Evolutionary conservation across 2,329 filamentous ascomycete species (phyloP).

Genomic region (Alternaria sp.): DNA sequence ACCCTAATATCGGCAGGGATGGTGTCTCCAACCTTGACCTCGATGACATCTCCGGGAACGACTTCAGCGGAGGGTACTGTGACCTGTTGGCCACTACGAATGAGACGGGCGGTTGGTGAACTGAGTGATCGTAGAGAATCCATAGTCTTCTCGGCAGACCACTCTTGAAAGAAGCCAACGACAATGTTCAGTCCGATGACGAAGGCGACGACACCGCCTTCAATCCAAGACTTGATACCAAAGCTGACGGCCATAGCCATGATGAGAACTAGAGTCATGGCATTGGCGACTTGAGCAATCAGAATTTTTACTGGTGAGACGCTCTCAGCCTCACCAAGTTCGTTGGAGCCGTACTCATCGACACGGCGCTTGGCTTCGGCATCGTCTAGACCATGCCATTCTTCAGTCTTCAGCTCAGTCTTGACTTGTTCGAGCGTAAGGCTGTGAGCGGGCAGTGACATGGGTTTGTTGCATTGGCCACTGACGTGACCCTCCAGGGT

Average conservation of each 20-base stretch:
- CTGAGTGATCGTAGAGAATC: conserved; percentile 58
- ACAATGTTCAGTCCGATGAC: conserved; percentile 58
- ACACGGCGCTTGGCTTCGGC: conserved; percentile 68
- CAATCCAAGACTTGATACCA: conserved; percentile 58
- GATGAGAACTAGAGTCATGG: conserved; percentile 75
- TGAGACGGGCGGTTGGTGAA: conserved; percentile 56
- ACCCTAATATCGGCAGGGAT: conserved; percentile 67
- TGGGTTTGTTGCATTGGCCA: conserved; percentile 58
- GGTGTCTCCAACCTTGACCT: conserved; percentile 71
- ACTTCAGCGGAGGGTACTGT: conserved; percentile 66
- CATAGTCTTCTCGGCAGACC: conserved; percentile 60
- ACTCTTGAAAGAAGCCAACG: conserved; percentile 57
- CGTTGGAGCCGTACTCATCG: conserved; percentile 71
- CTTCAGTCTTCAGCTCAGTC: conserved; percentile 67
- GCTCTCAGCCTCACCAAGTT: conserved; percentile 72
- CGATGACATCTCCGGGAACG: conserved; percentile 73
- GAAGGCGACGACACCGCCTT: conserved; percentile 58
- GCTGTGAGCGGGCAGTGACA: conserved; percentile 70
- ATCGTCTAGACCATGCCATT: conserved; percentile 71
- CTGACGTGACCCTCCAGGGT: conserved; percentile 45
- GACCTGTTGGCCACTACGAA: conserved; percentile 64
- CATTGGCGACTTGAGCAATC: conserved; percentile 77
- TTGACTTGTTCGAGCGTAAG: conserved; percentile 62
- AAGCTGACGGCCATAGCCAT: conserved; percentile 60
- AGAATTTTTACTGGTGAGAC: conserved; percentile 78